phyloP scores from a whole-genome alignment of 148 eudicot genomes.

The Rhododendron ovatum region DNA sequence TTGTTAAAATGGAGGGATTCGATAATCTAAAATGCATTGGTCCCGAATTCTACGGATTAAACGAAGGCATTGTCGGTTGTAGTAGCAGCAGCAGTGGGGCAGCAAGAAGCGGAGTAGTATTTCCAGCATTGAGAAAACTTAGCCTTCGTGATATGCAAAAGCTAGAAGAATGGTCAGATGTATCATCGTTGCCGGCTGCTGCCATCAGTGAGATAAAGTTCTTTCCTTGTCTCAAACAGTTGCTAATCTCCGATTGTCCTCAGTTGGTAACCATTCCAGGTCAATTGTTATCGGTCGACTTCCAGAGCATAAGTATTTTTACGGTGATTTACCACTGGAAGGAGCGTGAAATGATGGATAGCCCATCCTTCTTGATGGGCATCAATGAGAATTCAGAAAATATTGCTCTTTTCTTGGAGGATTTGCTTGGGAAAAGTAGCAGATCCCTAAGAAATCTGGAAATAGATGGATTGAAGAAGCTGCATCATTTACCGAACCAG shows the following conservation, averaged over 20 bases:
- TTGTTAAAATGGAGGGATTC: no score
- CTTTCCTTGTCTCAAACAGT: neutral
- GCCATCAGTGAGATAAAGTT: neutral
- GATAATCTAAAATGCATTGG: no score
- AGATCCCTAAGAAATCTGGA: neutral
- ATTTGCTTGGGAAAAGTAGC: neutral
- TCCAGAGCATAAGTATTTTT: neutral
- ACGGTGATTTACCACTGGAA: no score
- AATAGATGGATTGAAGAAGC: neutral
- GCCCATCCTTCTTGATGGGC: neutral
- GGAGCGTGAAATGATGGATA: neutral
- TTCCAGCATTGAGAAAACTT: no score
- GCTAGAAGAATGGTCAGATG: neutral
- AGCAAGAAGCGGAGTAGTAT: no score
- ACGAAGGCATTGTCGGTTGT: no score
- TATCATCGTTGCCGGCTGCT: neutral
- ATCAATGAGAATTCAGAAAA: neutral
- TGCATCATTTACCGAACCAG: neutral
- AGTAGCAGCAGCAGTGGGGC: no score
- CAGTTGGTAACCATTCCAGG: neutral
- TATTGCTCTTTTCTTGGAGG: neutral
- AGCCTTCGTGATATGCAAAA: neutral
- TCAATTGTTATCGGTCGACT: no score
- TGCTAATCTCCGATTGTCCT: neutral
- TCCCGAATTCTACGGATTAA: no score